Conservation (phyloP, 1,284 basidiomycete genomes). For the Austropuccinia psidii region DNA sequence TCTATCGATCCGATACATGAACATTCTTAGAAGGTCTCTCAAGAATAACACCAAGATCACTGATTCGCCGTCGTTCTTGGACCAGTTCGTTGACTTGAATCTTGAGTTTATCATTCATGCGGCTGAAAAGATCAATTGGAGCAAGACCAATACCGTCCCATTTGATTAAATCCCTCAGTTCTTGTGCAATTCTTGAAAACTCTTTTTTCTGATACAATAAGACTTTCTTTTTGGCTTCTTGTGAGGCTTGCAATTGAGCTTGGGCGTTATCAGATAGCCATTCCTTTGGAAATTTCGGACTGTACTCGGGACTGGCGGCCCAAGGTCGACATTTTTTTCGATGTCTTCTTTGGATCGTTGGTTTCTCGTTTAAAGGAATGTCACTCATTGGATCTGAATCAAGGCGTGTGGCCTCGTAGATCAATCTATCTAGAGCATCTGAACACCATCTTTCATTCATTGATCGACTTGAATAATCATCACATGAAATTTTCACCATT, state of each 20-base stretch:
- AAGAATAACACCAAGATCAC: not conserved
- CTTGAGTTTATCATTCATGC: conserved; percentile 5
- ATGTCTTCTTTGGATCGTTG: not conserved
- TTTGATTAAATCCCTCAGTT: not conserved
- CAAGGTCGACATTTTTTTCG: conserved; percentile 12
- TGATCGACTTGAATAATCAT: not conserved
- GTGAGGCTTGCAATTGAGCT: not conserved
- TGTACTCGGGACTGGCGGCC: not conserved
- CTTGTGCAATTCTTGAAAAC: not conserved
- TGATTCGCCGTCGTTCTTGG: not conserved
- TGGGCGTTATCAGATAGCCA: not conserved
- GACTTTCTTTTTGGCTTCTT: not conserved
- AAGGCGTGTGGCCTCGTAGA: not conserved
- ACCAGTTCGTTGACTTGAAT: not conserved
- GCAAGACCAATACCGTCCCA: conserved; percentile 15
- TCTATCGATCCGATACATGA: too few relatives aligned
- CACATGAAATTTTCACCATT: conserved; percentile 14
- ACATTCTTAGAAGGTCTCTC: not conserved
- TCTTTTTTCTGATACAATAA: not conserved
- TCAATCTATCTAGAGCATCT: conserved; percentile 15
- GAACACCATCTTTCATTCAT: conserved; percentile 32
- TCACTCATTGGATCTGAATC: conserved; percentile 15
- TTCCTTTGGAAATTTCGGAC: conserved; percentile 10
- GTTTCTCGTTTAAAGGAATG: not conserved
- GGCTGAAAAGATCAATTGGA: not conserved